Percentiles rank a stretch among this genome's conserved stretches.
Evolutionary conservation across 352 stramenopile species (phyloP).

Genomic region (Pythium apleroticum): DNA sequence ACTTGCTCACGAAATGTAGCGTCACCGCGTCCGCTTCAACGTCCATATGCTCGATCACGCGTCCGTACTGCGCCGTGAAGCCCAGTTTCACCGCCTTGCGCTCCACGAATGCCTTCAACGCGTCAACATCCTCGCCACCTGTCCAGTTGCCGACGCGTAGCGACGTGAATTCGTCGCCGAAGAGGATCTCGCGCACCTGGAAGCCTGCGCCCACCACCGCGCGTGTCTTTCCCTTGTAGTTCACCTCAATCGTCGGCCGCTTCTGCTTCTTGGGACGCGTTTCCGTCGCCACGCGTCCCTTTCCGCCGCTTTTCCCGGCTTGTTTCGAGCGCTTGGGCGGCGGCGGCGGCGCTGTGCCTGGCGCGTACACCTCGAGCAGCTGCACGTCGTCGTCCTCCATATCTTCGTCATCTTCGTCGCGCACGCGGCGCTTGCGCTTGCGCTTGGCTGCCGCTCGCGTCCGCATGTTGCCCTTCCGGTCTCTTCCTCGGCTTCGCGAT

Average conservation of each 20-base stretch:
- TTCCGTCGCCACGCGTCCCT: not conserved
- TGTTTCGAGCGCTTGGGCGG: not conserved
- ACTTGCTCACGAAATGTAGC: not conserved
- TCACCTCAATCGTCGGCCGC: not conserved
- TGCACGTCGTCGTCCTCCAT: not conserved
- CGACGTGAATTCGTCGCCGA: conserved; percentile 1
- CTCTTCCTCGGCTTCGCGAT: not conserved
- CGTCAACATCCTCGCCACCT: not conserved
- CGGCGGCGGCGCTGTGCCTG: conserved; percentile 1
- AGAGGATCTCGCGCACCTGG: not conserved
- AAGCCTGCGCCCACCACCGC: not conserved
- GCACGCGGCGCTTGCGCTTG: not conserved
- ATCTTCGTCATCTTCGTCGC: not conserved
- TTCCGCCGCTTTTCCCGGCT: not conserved
- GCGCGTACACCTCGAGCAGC: not conserved
- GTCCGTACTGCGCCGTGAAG: not conserved
- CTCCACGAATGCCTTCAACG: not conserved
- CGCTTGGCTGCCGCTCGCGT: not conserved
- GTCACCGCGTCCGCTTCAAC: not conserved
- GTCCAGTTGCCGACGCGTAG: conserved; percentile 1
- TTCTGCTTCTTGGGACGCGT: not conserved
- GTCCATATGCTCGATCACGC: not conserved
- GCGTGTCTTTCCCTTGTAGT: not conserved
- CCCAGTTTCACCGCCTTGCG: not conserved
- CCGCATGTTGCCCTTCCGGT: not conserved